These are phyloP conservation scores for Cicer arietinum DNA, from an alignment of 306 rosid genomes.

Conservation along the genomic window DNA sequence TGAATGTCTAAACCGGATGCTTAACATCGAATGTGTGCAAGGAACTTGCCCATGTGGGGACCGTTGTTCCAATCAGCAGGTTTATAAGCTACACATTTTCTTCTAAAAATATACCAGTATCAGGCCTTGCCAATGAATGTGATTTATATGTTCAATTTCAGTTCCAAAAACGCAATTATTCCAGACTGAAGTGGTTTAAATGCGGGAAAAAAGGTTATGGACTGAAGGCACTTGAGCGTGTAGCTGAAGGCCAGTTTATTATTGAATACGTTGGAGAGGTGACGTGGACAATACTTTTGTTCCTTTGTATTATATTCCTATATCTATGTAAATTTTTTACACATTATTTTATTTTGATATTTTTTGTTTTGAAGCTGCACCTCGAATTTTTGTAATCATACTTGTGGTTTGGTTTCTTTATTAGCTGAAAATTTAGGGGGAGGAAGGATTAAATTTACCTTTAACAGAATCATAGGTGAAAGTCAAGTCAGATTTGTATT, in stretches of 20 bases:
- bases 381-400: conserved; percentile 27
- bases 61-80: conserved; percentile 95
- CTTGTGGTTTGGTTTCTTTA: conserved; percentile 39
- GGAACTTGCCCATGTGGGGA: conserved; percentile 97
- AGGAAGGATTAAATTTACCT: conserved; percentile 13
- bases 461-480: conserved; percentile 22
- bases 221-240: conserved; percentile 69
- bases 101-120: conserved; percentile 19
- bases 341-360: conserved; percentile 29
- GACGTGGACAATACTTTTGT: conserved; percentile 38
- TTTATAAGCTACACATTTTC: conserved; percentile 45
- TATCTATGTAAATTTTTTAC: neutral
- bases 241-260: conserved; percentile 78
- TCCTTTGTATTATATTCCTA: conserved; percentile 28
- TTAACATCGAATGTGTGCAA: conserved; percentile 86
- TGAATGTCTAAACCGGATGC: conserved; percentile 93
- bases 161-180: conserved; percentile 93
- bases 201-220: conserved; percentile 97
- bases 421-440: conserved; percentile 24
- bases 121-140: conserved; percentile 43
- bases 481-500: conserved; percentile 38
- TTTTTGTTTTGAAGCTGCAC: conserved; percentile 26
- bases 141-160: conserved; percentile 54
- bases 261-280: conserved; percentile 99
- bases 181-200: conserved; percentile 77